These are phyloP conservation scores for Paramyrothecium sp. DNA, from an alignment of 2,329 filamentous ascomycete genomes.

Conservation along the genomic window DNA sequence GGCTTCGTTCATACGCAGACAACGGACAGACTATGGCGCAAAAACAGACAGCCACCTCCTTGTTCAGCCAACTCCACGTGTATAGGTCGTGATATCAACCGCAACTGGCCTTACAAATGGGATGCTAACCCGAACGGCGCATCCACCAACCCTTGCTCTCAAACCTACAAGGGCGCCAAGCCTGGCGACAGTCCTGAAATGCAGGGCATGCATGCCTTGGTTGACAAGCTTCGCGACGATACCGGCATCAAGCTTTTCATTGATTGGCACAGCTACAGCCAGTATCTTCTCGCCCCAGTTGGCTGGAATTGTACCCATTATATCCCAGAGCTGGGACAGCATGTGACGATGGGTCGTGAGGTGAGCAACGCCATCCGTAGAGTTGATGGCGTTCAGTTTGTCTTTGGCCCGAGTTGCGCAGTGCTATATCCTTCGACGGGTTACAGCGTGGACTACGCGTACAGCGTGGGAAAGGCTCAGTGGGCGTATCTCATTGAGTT, in stretches of 20 bases:
- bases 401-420: constrained; percentile 15
- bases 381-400: constrained; percentile 13
- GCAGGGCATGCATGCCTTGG: constrained; percentile 21
- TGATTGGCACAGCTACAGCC: constrained; percentile 58
- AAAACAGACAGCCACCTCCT: constrained; percentile 39
- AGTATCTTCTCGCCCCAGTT: constrained; percentile 40
- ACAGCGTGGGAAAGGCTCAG: constrained; percentile 18
- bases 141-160: constrained; percentile 41
- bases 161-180: constrained; percentile 39
- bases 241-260: constrained; percentile 55
- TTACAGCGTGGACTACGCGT: constrained; percentile 17
- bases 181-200: constrained; percentile 47
- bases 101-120: constrained; percentile 51
- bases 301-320: constrained; percentile 38
- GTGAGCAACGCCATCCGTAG: constrained; percentile 12
- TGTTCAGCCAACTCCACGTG: constrained; percentile 24
- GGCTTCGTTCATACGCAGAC: constrained; percentile 45
- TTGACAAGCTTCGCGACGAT: constrained; percentile 13
- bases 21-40: constrained; percentile 44
- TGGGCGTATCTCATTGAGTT: constrained; percentile 35
- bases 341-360: constrained; percentile 28
- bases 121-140: constrained; percentile 34
- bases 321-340: constrained; percentile 26
- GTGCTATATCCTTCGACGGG: constrained; percentile 16
- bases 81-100: constrained; percentile 47